Conservation (phyloP, 768 basidiomycete species). For the Antrodiella citrinella region DNA sequence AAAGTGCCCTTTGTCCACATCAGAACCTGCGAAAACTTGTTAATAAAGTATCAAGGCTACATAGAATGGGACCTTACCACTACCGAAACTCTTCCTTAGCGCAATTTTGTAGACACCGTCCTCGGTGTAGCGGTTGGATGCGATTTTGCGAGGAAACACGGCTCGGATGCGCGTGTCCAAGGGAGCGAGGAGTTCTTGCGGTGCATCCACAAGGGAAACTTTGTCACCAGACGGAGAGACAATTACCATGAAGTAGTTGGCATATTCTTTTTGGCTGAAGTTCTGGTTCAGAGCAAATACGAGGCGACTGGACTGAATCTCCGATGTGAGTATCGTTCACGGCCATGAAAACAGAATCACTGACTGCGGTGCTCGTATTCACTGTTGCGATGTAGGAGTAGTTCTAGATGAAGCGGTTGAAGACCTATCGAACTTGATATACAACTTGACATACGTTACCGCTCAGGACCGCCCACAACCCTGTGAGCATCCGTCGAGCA, state of each 20-base stretch:
- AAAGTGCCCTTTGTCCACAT: constrained; percentile 46
- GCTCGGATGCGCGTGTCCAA: constrained; percentile 31
- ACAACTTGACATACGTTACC: constrained; percentile 32
- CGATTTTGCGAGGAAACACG: constrained; percentile 35
- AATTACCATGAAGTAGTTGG: constrained; percentile 58
- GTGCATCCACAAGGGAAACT: constrained; percentile 37
- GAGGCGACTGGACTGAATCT: constrained; percentile 49
- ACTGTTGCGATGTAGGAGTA: constrained; percentile 54
- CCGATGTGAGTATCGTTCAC: constrained; percentile 9
- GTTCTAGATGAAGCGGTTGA: constrained; percentile 37
- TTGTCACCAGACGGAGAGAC: constrained; percentile 55
- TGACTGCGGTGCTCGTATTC: constrained; percentile 46
- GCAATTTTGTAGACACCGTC: constrained; percentile 48
- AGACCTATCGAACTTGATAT: not conserved
- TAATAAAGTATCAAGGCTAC: not conserved
- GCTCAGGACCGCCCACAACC: constrained; percentile 53
- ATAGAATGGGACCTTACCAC: not conserved
- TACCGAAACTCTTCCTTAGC: constrained; percentile 28
- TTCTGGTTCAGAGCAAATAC: constrained; percentile 54
- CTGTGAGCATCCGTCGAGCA: constrained; percentile 51
- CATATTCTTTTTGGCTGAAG: too few relatives aligned
- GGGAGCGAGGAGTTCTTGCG: constrained; percentile 28
- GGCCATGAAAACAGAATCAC: constrained; percentile 8
- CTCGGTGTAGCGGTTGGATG: constrained; percentile 35
- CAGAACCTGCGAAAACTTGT: constrained; percentile 23